Percentiles rank a stretch among this genome's conserved stretches.
Evolutionary conservation across 345 rosid genomes (phyloP).

Genomic region (thale cress (Arabidopsis thaliana)): TAIR10.1 NC_003071.7:18938001-18938500

Average conservation of each 20-base stretch:
- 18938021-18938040: constrained; percentile 18
- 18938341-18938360: constrained; percentile 21
- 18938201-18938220: not conserved
- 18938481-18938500: constrained; percentile 42
- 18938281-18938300: constrained; percentile 16
- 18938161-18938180: constrained; percentile 1
- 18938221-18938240: constrained; percentile 33
- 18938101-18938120: constrained; percentile 31
- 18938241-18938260: constrained; percentile 19
- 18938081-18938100: constrained; percentile 44
- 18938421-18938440: constrained; percentile 1
- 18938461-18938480: constrained; percentile 23
- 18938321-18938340: not conserved
- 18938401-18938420: constrained; percentile 16
- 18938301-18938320: constrained; percentile 34
- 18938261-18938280: constrained; percentile 1
- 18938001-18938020: constrained; percentile 44
- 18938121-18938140: constrained; percentile 39
- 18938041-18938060: constrained; percentile 4
- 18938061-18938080: constrained; percentile 2
- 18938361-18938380: constrained; percentile 27
- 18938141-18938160: constrained; percentile 32
- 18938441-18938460: constrained; percentile 22
- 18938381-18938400: constrained; percentile 27
- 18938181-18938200: constrained; percentile 28